A percentile compares a stretch with the other conserved stretches of the same genome.
These are phyloP conservation scores for Climacium dendroides DNA, from an alignment of 225 moss, liverwort and hornwort species.

Conservation along the genomic window DNA sequence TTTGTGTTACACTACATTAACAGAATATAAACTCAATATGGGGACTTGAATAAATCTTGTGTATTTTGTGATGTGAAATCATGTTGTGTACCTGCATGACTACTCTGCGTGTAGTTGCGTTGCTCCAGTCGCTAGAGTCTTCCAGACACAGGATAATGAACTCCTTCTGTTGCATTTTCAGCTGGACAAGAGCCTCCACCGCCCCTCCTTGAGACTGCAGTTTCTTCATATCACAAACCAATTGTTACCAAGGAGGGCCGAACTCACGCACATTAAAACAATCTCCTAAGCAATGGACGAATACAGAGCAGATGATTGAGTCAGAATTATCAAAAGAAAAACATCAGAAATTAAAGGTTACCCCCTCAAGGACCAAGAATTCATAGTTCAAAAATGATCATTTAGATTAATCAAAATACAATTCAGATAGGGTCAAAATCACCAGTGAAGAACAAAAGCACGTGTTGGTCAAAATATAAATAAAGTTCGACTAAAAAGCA, in stretches of 20 bases:
- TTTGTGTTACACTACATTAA: neutral
- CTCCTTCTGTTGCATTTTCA: constrained; percentile 82
- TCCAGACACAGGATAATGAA: constrained; percentile 89
- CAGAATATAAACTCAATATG: neutral
- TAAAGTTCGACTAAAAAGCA: neutral
- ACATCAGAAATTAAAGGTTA: neutral
- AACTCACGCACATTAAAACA: neutral
- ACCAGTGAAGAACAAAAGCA: neutral
- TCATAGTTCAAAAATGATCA: neutral
- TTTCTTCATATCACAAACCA: neutral
- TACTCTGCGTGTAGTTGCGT: constrained; percentile 85
- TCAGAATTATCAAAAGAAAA: neutral
- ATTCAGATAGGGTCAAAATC: neutral
- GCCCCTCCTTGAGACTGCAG: constrained; percentile 70
- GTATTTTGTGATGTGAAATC: neutral
- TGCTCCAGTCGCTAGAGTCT: constrained; percentile 97
- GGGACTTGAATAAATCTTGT: neutral
- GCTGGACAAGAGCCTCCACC: constrained; percentile 72
- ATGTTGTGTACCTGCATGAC: constrained; percentile 71
- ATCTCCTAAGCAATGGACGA: neutral
- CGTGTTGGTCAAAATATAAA: neutral
- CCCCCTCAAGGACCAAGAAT: neutral
- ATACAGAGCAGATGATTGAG: neutral
- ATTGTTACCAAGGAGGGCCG: neutral
- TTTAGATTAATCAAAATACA: neutral